Evolutionary conservation across 2,329 filamentous ascomycete species (phyloP), one percentile per base, ranked within the genome.

Genomic region (Aspergillus caelatus): DNA sequence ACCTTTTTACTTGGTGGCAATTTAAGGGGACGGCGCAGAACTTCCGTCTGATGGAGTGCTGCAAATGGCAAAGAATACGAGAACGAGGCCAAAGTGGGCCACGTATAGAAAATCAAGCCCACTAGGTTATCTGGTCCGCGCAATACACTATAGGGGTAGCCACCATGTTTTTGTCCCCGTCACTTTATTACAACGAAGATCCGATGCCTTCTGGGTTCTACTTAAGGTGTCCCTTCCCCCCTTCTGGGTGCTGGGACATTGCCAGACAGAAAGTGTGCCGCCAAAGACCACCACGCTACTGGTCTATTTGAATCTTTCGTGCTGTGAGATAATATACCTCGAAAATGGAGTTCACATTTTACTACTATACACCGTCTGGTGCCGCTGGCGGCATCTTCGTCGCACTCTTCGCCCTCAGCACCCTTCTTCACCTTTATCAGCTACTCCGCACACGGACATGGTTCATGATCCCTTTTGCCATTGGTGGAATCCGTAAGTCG

Each of bases 401-500:
- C 3, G 69, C 60, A 1, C 60, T 74, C 0, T 71, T 74, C 36
- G 71, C 67, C 41, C 36, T 73, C 39, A 65, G 62, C 41, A 70
- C 69, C 8, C 6, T 71, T 4, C 53, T 74, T 4, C 71, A 74
- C 26, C 54, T 70, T 36, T 72, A 71, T 7, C 72, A 74, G 59
- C 62, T 72, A 7, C 10, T 70, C 0, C 65, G 67, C 11, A 73
- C 71, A 19, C 53, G 70, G 43, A 70, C 71, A 53, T 74, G 72
- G 72, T 73, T 71, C 53, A 70, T 74, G 67, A 69, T 73, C 12
- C 70, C 72, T 5, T 71, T 74, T 48, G 57, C 70, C 4, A 68
- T 80, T 21, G 79, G 79, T 12, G 73, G 74, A 36, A 56, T 75
- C n/a, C 71, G 78, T 80, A 70, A 58, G 77, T 30, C 1, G 6